A percentile compares a stretch with the other conserved stretches of the same genome.
phyloP scores from a whole-genome alignment of 345 rosid species.

The Eucalyptus sp. region DNA sequence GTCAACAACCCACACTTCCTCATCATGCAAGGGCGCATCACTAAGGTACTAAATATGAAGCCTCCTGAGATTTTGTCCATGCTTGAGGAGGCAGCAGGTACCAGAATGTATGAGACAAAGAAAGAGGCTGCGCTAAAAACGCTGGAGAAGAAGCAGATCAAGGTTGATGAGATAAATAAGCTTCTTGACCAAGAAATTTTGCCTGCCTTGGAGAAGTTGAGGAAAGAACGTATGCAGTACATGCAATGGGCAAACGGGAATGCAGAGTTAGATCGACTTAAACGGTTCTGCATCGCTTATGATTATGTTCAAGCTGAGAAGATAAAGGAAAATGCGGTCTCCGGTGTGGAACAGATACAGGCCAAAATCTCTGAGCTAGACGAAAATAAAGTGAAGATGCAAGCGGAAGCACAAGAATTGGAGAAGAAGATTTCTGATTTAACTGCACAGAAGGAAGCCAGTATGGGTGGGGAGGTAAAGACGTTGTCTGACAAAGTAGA shows the following conservation, averaged over 20 bases:
- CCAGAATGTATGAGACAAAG: conserved; percentile 97
- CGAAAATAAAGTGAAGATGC: conserved; percentile 24
- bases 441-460: conserved; percentile 80
- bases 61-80: conserved; percentile 95
- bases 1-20: conserved; percentile 98
- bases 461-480: conserved; percentile 84
- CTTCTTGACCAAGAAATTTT: conserved; percentile 87
- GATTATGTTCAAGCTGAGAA: conserved; percentile 63
- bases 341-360: conserved; percentile 39
- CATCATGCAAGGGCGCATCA: conserved; percentile 99
- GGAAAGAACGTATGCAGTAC: conserved; percentile 82
- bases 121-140: conserved; percentile 85
- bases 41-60: conserved; percentile 95
- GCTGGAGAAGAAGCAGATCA: conserved; percentile 88
- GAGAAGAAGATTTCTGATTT: conserved; percentile 48
- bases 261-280: conserved; percentile 63
- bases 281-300: conserved; percentile 61
- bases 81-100: conserved; percentile 99
- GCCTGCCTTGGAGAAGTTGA: conserved; percentile 87
- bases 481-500: conserved; percentile 69
- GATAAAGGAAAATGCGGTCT: conserved; percentile 38
- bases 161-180: conserved; percentile 91
- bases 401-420: conserved; percentile 39
- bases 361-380: conserved; percentile 46
- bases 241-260: conserved; percentile 97